phyloP scores from a whole-genome alignment of 2,329 filamentous ascomycete species.

The Claviceps maximensis region DNA sequence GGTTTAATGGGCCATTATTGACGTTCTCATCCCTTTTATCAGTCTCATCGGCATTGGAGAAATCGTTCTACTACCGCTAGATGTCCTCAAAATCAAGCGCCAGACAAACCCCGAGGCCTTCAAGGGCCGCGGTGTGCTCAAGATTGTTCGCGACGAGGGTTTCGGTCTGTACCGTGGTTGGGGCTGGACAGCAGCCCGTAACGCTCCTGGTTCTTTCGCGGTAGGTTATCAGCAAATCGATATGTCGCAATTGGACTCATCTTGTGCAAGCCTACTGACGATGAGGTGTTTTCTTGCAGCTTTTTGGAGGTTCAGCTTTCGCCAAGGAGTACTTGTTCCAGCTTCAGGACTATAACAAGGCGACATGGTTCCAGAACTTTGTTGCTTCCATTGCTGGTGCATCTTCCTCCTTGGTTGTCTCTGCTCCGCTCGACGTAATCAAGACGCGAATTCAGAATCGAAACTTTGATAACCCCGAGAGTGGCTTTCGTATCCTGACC shows the following conservation, averaged over 20 bases:
- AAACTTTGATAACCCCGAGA: conserved; percentile 97
- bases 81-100: conserved; percentile 98
- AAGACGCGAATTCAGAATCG: conserved; percentile 97
- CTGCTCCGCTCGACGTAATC: conserved; percentile 92
- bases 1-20: background rate
- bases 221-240: conserved; percentile 40
- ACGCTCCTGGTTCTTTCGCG: conserved; percentile 92
- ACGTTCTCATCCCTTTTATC: conserved; percentile 3
- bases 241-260: background rate
- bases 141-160: conserved; percentile 84
- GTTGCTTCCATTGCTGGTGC: conserved; percentile 91
- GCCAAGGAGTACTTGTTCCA: conserved; percentile 93
- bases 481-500: conserved; percentile 77
- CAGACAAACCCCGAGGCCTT: conserved; percentile 99
- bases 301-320: conserved; percentile 94
- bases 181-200: conserved; percentile 94
- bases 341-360: conserved; percentile 88
- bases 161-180: conserved; percentile 93
- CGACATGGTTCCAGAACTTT: conserved; percentile 92
- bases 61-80: conserved; percentile 85
- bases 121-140: conserved; percentile 79
- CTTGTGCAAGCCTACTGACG: background rate
- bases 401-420: conserved; percentile 87
- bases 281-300: conserved; percentile 33
- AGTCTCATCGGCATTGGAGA: conserved; percentile 95